Percentiles rank a stretch among this genome's conserved stretches.
phyloP scores from a whole-genome alignment of 371 early-diverging fungal genomes.

The Paraphysoderma sedebokerense region DNA sequence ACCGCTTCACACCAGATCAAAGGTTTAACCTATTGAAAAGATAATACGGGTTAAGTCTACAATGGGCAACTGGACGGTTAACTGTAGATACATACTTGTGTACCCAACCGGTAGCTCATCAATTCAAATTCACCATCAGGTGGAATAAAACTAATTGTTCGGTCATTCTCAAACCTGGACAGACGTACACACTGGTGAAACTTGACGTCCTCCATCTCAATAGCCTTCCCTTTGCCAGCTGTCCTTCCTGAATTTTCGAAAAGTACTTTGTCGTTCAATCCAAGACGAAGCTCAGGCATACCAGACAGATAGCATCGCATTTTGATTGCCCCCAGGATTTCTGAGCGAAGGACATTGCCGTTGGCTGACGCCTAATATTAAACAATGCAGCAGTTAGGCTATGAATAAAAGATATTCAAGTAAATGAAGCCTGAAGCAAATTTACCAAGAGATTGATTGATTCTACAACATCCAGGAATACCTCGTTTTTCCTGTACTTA shows the following conservation, averaged over 20 bases:
- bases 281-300: constrained; percentile 96
- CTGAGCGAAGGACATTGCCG: constrained; percentile 88
- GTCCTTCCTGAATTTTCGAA: constrained; percentile 87
- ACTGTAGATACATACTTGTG: constrained; percentile 42
- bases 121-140: constrained; percentile 98
- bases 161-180: constrained; percentile 86
- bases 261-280: constrained; percentile 95
- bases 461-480: constrained; percentile 94
- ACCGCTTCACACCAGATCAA: constrained; percentile 91
- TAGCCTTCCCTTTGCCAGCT: constrained; percentile 72
- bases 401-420: neutral
- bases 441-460: constrained; percentile 84
- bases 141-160: constrained; percentile 95
- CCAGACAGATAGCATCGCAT: constrained; percentile 93
- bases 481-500: constrained; percentile 95
- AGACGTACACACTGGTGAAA: constrained; percentile 97
- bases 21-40: constrained; percentile 55
- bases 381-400: constrained; percentile 4
- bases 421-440: neutral
- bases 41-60: neutral
- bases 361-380: constrained; percentile 44
- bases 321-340: constrained; percentile 87
- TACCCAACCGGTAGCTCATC: constrained; percentile 94
- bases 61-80: no score
- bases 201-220: constrained; percentile 98